A percentile compares a stretch with the other conserved stretches of the same genome.
Evolutionary conservation across 1,284 basidiomycete species (phyloP).

Genomic region (Kalmanozyma brasiliensis): DNA sequence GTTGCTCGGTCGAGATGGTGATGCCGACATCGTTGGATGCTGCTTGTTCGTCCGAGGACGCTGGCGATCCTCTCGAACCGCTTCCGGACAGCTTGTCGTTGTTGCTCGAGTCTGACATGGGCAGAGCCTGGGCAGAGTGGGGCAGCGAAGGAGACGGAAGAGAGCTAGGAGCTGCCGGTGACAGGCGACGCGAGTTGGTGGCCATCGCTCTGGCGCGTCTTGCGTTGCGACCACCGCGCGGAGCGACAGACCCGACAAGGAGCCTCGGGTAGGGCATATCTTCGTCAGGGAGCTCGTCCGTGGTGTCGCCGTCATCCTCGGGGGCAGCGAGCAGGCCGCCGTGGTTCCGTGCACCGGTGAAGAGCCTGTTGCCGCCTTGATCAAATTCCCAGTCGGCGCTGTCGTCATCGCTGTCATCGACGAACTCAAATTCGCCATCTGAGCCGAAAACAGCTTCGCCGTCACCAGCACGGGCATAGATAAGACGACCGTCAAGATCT

Average conservation of each 20-base stretch:
- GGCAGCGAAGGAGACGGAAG: conserved; percentile 38
- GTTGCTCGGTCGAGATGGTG: conserved; percentile 53
- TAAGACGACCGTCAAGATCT: conserved; percentile 66
- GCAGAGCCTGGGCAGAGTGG: conserved; percentile 9
- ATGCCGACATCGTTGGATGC: conserved; percentile 44
- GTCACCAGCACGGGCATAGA: conserved; percentile 66
- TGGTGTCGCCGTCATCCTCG: conserved; percentile 66
- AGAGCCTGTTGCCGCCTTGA: conserved; percentile 40
- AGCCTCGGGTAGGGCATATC: conserved; percentile 67
- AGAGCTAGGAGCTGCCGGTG: conserved; percentile 49
- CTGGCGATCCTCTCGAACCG: conserved; percentile 24
- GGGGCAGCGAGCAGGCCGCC: conserved; percentile 26
- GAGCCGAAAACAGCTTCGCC: conserved; percentile 68
- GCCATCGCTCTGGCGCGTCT: conserved; percentile 64
- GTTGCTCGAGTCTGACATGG: conserved; percentile 20
- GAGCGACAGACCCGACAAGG: conserved; percentile 65
- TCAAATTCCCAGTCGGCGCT: conserved; percentile 52
- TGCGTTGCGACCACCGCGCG: conserved; percentile 62
- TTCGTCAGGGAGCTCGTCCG: conserved; percentile 65
- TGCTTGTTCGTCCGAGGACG: conserved; percentile 30
- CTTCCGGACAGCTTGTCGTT: conserved; percentile 21
- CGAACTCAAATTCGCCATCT: conserved; percentile 67
- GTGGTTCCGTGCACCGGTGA: conserved; percentile 12
- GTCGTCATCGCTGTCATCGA: conserved; percentile 64
- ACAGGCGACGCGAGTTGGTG: conserved; percentile 56